These are phyloP conservation scores for Mixia osmundae DNA, from an alignment of 1,284 basidiomycete genomes.

Conservation along the genomic window DNA sequence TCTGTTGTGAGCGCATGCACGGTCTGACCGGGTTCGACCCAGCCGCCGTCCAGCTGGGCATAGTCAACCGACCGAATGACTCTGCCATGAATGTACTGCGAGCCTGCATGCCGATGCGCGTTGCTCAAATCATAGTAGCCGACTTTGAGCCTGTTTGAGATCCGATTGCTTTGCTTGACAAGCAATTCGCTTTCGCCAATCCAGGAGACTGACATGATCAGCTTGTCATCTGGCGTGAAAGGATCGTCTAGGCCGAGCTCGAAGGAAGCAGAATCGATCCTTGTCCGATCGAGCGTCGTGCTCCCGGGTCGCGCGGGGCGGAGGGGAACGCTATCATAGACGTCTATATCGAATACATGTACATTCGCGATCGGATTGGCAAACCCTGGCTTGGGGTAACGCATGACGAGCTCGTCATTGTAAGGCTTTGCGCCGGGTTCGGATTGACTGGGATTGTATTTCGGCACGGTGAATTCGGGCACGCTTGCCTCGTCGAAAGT, in stretches of 20 bases:
- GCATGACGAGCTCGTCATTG: constrained; percentile 50
- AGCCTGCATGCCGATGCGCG: constrained; percentile 13
- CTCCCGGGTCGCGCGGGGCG: not conserved
- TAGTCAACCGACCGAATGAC: constrained; percentile 52
- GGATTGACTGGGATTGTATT: constrained; percentile 63
- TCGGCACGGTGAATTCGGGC: constrained; percentile 58
- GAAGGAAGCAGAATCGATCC: constrained; percentile 26
- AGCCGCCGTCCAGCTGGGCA: constrained; percentile 58
- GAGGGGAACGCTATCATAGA: constrained; percentile 7
- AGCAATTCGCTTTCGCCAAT: constrained; percentile 49
- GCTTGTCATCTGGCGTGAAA: constrained; percentile 36
- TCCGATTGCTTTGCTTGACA: constrained; percentile 64
- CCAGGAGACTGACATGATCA: constrained; percentile 70
- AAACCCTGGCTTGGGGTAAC: constrained; percentile 43
- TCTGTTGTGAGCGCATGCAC: constrained; percentile 5
- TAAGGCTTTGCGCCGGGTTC: constrained; percentile 50
- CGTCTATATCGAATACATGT: constrained; percentile 48
- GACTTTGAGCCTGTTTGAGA: constrained; percentile 51
- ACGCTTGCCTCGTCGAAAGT: constrained; percentile 70
- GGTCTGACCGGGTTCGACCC: constrained; percentile 45
- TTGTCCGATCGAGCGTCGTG: not conserved
- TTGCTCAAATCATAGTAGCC: constrained; percentile 40
- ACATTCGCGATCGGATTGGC: constrained; percentile 64
- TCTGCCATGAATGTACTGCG: constrained; percentile 25
- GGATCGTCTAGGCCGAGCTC: constrained; percentile 42